Percentiles rank a stretch among this genome's conserved stretches.
Conservation (phyloP, 2,329 filamentous ascomycete genomes). For the Fusarium sp. region DNA sequence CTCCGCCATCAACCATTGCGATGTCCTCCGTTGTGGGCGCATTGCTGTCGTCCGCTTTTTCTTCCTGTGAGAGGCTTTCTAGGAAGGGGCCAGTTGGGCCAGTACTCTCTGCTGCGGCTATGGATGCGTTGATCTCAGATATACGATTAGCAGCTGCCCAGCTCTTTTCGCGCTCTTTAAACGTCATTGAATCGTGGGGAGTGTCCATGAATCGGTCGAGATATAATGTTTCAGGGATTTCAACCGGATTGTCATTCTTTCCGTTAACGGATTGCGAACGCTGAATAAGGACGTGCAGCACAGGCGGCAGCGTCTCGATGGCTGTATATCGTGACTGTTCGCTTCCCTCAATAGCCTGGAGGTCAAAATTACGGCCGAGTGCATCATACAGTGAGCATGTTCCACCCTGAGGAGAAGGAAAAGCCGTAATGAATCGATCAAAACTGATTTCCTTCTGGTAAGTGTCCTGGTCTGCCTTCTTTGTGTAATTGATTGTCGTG, state of each 20-base stretch:
- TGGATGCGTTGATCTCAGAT: conserved; percentile 61
- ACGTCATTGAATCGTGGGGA: conserved; percentile 67
- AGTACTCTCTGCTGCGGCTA: conserved; percentile 44
- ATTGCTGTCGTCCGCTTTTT: neutral
- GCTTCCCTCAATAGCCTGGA: conserved; percentile 76
- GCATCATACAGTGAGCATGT: conserved; percentile 80
- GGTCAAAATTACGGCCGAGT: conserved; percentile 86
- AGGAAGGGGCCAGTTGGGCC: conserved; percentile 46
- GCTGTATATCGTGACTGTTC: conserved; percentile 73
- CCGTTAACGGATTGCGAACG: conserved; percentile 78
- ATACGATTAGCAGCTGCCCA: conserved; percentile 81
- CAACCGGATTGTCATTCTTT: conserved; percentile 82
- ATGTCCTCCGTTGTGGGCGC: neutral
- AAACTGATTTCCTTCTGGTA: conserved; percentile 62
- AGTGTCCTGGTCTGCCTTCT: conserved; percentile 59
- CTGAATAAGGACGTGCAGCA: conserved; percentile 91
- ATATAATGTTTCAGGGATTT: conserved; percentile 83
- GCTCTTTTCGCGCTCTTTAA: conserved; percentile 72
- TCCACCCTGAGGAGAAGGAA: conserved; percentile 61
- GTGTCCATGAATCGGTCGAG: conserved; percentile 89
- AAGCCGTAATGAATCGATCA: conserved; percentile 72
- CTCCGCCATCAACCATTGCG: neutral
- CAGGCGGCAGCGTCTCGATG: conserved; percentile 80
- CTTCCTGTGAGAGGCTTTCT: conserved; percentile 36
- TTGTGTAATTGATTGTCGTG: conserved; percentile 69